Evolutionary conservation across 257 asterid genomes (phyloP).

Genomic region (Solanum neorickii): DNA sequence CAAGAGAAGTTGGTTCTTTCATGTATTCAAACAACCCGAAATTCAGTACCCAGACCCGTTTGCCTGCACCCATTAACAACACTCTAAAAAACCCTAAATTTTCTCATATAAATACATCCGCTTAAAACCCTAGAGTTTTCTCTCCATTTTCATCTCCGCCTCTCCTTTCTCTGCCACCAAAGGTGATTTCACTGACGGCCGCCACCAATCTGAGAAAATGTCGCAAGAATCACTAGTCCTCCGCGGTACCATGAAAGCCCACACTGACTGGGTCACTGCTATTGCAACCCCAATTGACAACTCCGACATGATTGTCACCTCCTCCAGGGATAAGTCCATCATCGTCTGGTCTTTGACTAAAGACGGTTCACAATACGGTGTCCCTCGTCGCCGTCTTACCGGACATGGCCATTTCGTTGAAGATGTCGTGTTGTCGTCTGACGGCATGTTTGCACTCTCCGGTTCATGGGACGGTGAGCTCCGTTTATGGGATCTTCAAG

Average conservation of each 20-base stretch:
- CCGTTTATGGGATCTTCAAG: constrained; percentile 72
- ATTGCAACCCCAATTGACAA: constrained; percentile 21
- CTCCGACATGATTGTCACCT: constrained; percentile 15
- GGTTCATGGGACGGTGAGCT: constrained; percentile 96
- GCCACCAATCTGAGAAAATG: neutral
- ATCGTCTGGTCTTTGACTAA: constrained; percentile 12
- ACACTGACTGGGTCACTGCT: constrained; percentile 22
- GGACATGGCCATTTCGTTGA: constrained; percentile 62
- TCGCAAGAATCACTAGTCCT: constrained; percentile 7
- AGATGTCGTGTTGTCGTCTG: constrained; percentile 83
- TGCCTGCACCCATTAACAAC: neutral
- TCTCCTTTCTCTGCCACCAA: neutral
- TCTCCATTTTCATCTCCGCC: neutral
- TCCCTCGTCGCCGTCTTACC: constrained; percentile 11
- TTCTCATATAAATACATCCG: neutral
- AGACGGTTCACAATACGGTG: constrained; percentile 7
- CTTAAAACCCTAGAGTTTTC: neutral
- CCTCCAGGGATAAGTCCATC: constrained; percentile 17
- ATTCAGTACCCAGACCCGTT: neutral
- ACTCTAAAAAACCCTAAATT: neutral
- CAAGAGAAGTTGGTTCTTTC: neutral
- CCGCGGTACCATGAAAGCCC: constrained; percentile 13
- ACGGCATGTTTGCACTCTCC: constrained; percentile 81
- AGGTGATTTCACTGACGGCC: neutral
- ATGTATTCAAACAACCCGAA: neutral